A percentile compares a stretch with the other conserved stretches of the same genome.
Evolutionary conservation across 1,139 yeast species (phyloP).

Genomic region (Zygoascus hellenicus): DNA sequence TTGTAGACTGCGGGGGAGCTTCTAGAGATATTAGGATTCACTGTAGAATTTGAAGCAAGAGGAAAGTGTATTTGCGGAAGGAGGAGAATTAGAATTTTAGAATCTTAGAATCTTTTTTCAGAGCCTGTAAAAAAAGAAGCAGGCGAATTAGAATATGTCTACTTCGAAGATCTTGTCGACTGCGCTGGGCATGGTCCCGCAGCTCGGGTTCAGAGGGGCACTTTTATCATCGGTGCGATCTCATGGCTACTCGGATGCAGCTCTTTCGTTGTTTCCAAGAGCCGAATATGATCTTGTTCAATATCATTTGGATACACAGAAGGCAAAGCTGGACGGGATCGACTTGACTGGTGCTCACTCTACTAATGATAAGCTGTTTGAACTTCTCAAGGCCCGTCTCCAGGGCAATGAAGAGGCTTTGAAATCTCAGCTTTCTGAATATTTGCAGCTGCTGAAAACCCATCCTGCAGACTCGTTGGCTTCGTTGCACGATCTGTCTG

Average conservation of each 20-base stretch:
- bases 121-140: too few species aligned
- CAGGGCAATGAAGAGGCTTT: constrained; percentile 52
- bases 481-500: constrained; percentile 70
- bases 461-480: constrained; percentile 48
- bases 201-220: constrained; percentile 62
- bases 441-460: constrained; percentile 50
- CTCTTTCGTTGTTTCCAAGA: constrained; percentile 54
- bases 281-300: constrained; percentile 58
- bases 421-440: constrained; percentile 31
- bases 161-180: constrained; percentile 37
- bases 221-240: constrained; percentile 57
- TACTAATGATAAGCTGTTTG: constrained; percentile 13
- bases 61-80: too few species aligned
- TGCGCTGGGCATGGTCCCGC: constrained; percentile 56
- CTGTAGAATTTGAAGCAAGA: too few species aligned
- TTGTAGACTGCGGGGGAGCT: too few species aligned
- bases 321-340: constrained; percentile 24
- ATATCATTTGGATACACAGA: constrained; percentile 52
- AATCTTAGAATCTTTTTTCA: too few species aligned
- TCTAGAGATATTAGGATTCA: too few species aligned
- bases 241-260: constrained; percentile 60
- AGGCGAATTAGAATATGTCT: too few species aligned
- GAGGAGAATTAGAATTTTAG: too few species aligned
- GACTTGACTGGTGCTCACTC: constrained; percentile 3
- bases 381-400: constrained; percentile 56